These are phyloP conservation scores for Lactifluus volemus DNA, from an alignment of 768 basidiomycete genomes.

Conservation along the genomic window DNA sequence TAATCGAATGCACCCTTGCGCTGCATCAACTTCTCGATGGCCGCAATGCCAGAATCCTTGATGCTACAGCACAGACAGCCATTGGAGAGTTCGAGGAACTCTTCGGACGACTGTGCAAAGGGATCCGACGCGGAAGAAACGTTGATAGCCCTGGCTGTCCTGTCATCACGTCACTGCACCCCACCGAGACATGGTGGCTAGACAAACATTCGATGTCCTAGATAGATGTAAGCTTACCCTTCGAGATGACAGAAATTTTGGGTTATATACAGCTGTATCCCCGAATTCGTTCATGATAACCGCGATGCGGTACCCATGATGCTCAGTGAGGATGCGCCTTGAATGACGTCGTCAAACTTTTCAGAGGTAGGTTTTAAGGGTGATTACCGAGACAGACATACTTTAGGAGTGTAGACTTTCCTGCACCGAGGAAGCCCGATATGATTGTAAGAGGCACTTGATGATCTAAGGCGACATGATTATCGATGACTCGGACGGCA, in stretches of 20 bases:
- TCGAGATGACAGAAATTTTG: not conserved
- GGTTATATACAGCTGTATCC: constrained; percentile 67
- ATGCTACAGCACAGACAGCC: constrained; percentile 99
- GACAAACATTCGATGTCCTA: constrained; percentile 85
- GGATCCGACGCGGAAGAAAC: constrained; percentile 61
- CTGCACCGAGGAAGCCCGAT: constrained; percentile 90
- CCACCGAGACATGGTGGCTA: not conserved
- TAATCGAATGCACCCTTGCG: constrained; percentile 88
- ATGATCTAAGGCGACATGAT: constrained; percentile 3
- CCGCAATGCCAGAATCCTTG: constrained; percentile 86
- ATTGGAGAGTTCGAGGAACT: constrained; percentile 88
- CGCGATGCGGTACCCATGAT: constrained; percentile 92
- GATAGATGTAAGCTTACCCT: constrained; percentile 19
- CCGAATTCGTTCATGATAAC: constrained; percentile 99
- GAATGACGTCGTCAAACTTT: not conserved
- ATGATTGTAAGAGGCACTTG: constrained; percentile 87
- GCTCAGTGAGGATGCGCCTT: constrained; percentile 83
- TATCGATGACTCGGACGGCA: not conserved
- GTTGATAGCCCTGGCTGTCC: constrained; percentile 75
- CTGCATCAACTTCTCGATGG: constrained; percentile 87
- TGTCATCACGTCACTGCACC: not conserved
- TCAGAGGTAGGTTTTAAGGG: not conserved
- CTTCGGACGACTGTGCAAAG: constrained; percentile 58
- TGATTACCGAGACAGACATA: constrained; percentile 26
- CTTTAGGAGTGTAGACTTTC: constrained; percentile 90